phyloP scores from a whole-genome alignment of 1,284 basidiomycete genomes.

The Cryptococcus hybrid region DNA sequence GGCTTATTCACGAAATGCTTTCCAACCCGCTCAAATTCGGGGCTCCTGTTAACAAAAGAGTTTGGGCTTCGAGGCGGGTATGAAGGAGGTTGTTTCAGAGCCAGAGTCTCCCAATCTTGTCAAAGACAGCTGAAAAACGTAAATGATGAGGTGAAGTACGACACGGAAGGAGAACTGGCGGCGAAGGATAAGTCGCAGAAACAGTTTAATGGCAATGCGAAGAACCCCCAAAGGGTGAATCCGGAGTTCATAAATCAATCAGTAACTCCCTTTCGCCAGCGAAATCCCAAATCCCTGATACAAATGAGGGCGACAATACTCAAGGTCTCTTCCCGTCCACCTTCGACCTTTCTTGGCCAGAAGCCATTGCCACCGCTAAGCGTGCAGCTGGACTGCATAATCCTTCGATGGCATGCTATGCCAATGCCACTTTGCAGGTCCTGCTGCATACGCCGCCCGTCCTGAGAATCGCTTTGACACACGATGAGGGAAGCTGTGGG shows the following conservation, averaged over 20 bases:
- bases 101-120: constrained; percentile 14
- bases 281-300: neutral
- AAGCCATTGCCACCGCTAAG: constrained; percentile 13
- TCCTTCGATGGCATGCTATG: constrained; percentile 94
- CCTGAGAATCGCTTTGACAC: constrained; percentile 64
- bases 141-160: neutral
- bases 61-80: constrained; percentile 7
- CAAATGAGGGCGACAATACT: neutral
- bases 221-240: constrained; percentile 3
- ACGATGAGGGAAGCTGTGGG: constrained; percentile 57
- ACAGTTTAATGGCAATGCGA: neutral
- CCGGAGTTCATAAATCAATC: neutral
- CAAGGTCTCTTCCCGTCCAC: constrained; percentile 7
- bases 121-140: neutral
- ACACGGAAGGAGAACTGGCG: neutral
- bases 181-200: neutral
- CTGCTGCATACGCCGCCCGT: constrained; percentile 92
- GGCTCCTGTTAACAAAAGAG: constrained; percentile 11
- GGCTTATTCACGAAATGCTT: constrained; percentile 16
- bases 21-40: constrained; percentile 15
- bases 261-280: neutral
- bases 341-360: constrained; percentile 35
- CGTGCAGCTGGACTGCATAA: constrained; percentile 69
- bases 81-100: constrained; percentile 18
- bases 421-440: constrained; percentile 94